Evolutionary conservation across 2,329 filamentous ascomycete genomes (phyloP).

Genomic region (Acephala macrosclerotiorum): DNA sequence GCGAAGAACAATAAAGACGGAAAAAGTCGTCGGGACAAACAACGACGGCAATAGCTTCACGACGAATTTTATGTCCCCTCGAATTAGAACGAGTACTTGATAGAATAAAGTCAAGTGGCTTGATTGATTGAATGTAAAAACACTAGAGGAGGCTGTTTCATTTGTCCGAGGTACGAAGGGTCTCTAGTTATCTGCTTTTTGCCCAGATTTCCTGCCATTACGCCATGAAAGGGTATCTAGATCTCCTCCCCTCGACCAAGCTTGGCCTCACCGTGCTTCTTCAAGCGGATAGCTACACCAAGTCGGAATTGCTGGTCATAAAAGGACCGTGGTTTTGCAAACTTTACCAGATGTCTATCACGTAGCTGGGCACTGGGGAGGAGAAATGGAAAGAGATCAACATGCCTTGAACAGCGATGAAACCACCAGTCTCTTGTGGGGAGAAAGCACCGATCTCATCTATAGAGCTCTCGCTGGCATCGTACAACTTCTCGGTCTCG

Average conservation of each 20-base stretch:
- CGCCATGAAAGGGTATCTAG: slow-evolving; percentile 25
- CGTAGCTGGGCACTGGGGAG: not conserved
- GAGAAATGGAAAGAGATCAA: not conserved
- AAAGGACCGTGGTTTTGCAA: not conserved
- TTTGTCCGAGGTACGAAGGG: not conserved
- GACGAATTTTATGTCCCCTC: no score
- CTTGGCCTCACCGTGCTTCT: slow-evolving; percentile 76
- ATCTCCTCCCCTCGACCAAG: slow-evolving; percentile 80
- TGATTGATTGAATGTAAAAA: not conserved
- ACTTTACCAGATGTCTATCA: not conserved
- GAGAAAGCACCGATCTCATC: slow-evolving; percentile 74
- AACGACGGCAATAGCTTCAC: no score
- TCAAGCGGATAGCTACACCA: slow-evolving; percentile 34
- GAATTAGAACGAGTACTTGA: no score
- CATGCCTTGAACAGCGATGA: slow-evolving; percentile 50
- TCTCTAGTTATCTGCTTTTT: not conserved
- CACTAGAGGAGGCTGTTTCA: not conserved
- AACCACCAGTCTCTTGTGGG: slow-evolving; percentile 70
- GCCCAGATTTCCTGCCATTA: not conserved
- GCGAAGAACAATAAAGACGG: no score
- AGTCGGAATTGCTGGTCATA: not conserved
- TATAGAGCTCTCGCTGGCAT: slow-evolving; percentile 71
- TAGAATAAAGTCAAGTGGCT: not conserved
- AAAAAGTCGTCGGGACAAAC: no score
- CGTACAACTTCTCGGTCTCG: slow-evolving; percentile 75